A percentile compares a stretch with the other conserved stretches of the same genome.
These are phyloP conservation scores for Neurospora terricola DNA, from an alignment of 495 filamentous ascomycete genomes.

Conservation along the genomic window DNA sequence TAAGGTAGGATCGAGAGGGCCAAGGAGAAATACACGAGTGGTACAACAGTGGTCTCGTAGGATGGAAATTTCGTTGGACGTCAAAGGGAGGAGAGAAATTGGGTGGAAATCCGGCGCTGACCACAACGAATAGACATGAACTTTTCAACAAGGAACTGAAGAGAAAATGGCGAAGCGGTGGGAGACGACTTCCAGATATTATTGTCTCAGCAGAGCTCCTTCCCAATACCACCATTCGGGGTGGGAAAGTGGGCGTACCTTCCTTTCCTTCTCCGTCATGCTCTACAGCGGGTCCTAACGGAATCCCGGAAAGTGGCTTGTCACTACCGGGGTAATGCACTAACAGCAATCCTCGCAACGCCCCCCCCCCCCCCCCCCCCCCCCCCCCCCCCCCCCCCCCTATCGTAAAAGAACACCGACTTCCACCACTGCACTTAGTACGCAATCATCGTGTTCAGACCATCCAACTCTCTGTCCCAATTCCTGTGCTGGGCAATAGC, in stretches of 20 bases:
- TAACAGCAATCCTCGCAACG: neutral
- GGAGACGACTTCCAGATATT: neutral
- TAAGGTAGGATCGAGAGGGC: too few species aligned
- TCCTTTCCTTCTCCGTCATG: neutral
- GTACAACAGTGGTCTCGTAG: neutral
- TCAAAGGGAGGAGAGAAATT: too few species aligned
- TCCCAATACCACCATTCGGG: neutral
- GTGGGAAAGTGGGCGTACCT: neutral
- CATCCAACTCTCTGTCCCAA: conserved; percentile 63
- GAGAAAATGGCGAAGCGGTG: neutral
- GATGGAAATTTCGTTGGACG: too few species aligned
- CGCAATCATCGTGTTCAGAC: conserved; percentile 41
- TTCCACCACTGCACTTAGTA: conserved; percentile 17
- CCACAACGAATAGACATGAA: too few species aligned
- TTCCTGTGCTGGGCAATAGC: conserved; percentile 59
- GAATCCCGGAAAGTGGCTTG: neutral
- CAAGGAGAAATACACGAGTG: neutral
- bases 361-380: too few species aligned
- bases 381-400: too few species aligned
- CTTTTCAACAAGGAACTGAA: too few species aligned
- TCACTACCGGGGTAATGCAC: neutral
- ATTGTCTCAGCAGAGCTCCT: neutral
- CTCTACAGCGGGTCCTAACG: too few species aligned
- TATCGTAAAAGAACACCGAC: neutral
- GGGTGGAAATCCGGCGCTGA: too few species aligned